Evolutionary conservation across 2,329 filamentous ascomycete genomes (phyloP).

Genomic region (Venturia aucupariae): DNA sequence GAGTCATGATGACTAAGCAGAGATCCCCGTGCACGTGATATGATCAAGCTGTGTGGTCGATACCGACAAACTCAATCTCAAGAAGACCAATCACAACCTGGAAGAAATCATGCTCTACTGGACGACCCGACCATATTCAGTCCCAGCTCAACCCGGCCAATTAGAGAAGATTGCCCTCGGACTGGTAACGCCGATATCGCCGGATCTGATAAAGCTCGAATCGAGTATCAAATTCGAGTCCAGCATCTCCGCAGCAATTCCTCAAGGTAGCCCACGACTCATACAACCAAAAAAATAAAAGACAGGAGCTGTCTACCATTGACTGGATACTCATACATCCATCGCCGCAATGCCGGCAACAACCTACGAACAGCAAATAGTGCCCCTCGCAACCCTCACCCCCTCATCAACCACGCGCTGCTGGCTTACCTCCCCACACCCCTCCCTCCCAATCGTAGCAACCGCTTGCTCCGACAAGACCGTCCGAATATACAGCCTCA

Average conservation of each 20-base stretch:
- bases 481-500: constrained; percentile 81
- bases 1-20: neutral
- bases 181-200: neutral
- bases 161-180: neutral
- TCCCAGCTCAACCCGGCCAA: neutral
- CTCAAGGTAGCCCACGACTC: neutral
- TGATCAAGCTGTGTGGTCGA: neutral
- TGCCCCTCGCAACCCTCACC: constrained; percentile 41
- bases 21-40: neutral
- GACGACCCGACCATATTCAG: neutral
- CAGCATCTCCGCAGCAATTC: neutral
- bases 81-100: neutral
- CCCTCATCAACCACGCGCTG: constrained; percentile 53
- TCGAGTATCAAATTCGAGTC: neutral
- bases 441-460: constrained; percentile 76
- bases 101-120: neutral
- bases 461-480: constrained; percentile 80
- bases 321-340: neutral
- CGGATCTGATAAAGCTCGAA: neutral
- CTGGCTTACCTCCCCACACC: constrained; percentile 81
- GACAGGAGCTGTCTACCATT: neutral
- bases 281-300: neutral
- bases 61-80: neutral
- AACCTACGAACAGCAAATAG: constrained; percentile 20
- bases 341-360: neutral